Percentiles rank a stretch among this genome's conserved stretches.
phyloP scores from a whole-genome alignment of 495 filamentous ascomycete genomes.

The Trichodelitschia bisporula region DNA sequence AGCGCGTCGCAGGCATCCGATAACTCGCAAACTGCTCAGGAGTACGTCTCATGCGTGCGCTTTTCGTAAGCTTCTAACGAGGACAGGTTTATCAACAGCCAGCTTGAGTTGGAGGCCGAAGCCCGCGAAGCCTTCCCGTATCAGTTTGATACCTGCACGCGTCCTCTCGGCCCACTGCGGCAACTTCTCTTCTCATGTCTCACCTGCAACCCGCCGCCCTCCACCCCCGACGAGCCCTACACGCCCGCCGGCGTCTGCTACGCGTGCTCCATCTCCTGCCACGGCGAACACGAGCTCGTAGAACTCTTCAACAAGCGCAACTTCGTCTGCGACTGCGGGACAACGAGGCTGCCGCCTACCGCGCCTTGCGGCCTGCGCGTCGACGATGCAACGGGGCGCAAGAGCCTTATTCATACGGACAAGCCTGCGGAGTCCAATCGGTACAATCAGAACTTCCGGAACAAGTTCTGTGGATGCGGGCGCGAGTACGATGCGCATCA shows the following conservation, averaged over 20 bases:
- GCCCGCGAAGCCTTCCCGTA: constrained; percentile 88
- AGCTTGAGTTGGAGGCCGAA: constrained; percentile 79
- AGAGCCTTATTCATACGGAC: constrained; percentile 54
- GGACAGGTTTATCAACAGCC: constrained; percentile 58
- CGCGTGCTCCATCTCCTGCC: constrained; percentile 85
- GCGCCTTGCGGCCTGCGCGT: constrained; percentile 56
- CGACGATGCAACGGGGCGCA: constrained; percentile 43
- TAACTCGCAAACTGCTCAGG: constrained; percentile 63
- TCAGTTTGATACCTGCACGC: constrained; percentile 80
- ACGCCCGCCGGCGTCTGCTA: constrained; percentile 76
- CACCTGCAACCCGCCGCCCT: constrained; percentile 69
- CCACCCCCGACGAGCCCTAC: constrained; percentile 32
- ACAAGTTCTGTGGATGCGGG: constrained; percentile 75
- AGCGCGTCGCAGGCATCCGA: constrained; percentile 9
- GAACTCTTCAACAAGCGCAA: constrained; percentile 91
- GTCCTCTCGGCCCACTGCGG: constrained; percentile 60
- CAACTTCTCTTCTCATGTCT: constrained; percentile 76
- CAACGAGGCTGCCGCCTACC: constrained; percentile 43
- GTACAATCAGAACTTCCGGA: constrained; percentile 89
- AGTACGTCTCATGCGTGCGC: constrained; percentile 21
- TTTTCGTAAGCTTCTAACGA: not conserved
- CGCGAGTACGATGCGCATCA: constrained; percentile 62
- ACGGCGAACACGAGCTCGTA: constrained; percentile 82
- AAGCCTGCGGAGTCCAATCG: constrained; percentile 45
- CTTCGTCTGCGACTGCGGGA: constrained; percentile 94